Conservation (phyloP, 495 filamentous ascomycete species). For the Aspergillus affinis region DNA sequence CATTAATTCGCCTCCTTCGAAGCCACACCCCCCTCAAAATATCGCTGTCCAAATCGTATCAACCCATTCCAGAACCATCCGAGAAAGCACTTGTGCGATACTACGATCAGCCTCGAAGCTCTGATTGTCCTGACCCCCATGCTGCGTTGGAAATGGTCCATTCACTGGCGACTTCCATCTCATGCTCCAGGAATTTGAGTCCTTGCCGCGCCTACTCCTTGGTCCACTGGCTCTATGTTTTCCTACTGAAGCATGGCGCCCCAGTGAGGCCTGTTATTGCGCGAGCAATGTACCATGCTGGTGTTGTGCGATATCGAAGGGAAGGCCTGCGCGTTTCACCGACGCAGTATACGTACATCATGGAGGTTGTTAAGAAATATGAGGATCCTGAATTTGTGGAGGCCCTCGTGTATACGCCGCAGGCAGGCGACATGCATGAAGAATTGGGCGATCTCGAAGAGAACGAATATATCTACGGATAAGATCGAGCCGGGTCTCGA, state of each 20-base stretch:
- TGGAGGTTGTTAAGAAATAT: conserved; percentile 32
- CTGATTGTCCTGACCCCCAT: conserved; percentile 35
- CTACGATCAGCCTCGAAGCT: conserved; percentile 24
- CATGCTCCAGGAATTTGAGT: conserved; percentile 30
- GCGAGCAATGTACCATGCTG: conserved; percentile 49
- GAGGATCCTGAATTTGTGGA: conserved; percentile 35
- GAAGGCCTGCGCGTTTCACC: conserved; percentile 28
- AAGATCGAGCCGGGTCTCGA: neutral
- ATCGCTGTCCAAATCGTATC: conserved; percentile 36
- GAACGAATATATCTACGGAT: neutral
- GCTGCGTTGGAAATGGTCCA: conserved; percentile 40
- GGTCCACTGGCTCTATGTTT: conserved; percentile 41
- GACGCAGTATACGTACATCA: conserved; percentile 37
- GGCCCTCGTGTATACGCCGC: conserved; percentile 20
- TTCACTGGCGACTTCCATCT: conserved; percentile 36
- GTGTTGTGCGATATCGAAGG: conserved; percentile 39
- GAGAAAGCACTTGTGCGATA: conserved; percentile 34
- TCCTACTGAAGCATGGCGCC: conserved; percentile 34
- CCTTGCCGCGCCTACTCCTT: conserved; percentile 39
- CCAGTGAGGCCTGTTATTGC: conserved; percentile 40
- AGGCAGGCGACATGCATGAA: conserved; percentile 2
- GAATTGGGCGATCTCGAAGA: neutral
- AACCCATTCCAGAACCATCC: conserved; percentile 27
- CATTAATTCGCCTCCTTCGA: conserved; percentile 36
- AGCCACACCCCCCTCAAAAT: conserved; percentile 43